Base-by-base conservation (phyloP, 768 basidiomycete species). In the Austroboletus festivus region DNA sequence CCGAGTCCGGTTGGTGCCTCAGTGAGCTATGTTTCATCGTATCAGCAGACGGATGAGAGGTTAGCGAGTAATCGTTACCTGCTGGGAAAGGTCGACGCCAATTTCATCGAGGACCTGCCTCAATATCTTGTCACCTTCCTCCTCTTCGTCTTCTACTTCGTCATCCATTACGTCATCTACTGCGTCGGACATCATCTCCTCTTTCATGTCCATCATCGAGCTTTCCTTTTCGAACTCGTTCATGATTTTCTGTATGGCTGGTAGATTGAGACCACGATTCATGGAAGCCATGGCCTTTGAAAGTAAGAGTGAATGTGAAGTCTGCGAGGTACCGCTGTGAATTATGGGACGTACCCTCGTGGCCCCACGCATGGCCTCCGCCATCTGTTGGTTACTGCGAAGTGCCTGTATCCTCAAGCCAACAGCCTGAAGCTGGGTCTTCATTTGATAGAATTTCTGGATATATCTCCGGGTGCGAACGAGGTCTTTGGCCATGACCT, bases 151-250 rank as follows among this genome's bases (percentile, higher is more conserved):
- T 60, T 94, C 94, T 24, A 70, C 71, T 13, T 93, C 93, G 26
- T 88, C 86, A 54, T 94, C 91, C 87, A 97, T 95, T 42, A 88
- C 94, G 59, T 97, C 95, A 69, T 98, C 96, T 15, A 98, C 89
- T 13, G 93, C 88, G 52, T 98, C 96, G 19, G 89, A 91, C 96
- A 97, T 99, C 90, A 98, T 97, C 67, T 96, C 95, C 71, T 97
- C 96, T 68, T 97, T 99, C 96, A 99, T 98, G 70, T 99, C 96
- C 96, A 99, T 99, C 71, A 86, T 92, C 5, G 92, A 83, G 58
- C 88, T 95, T 71, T 99, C 96, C 61, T 83, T 87, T 74, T 99
- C 96, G 60, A 99, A 99, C 39, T 99, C 95, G 59, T 85, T 91
- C 90, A 99, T 94, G 64, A 98, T 98, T 45, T 83, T 82, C 65